phyloP scores from a whole-genome alignment of 2,329 filamentous ascomycete genomes.

The Penicillium sp. region DNA sequence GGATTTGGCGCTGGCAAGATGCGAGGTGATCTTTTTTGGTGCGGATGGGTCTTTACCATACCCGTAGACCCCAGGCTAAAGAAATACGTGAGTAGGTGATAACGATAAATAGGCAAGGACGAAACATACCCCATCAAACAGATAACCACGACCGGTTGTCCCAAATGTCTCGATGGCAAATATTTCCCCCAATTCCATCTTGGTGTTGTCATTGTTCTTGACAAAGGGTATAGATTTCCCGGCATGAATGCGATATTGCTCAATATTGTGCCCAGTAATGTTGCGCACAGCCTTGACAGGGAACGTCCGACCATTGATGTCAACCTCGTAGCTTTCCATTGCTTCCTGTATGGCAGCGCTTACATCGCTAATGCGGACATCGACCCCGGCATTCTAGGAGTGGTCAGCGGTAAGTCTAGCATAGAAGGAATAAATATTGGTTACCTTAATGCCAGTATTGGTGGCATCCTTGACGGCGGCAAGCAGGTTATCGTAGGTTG shows the following conservation, averaged over 20 bases:
- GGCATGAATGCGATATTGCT: constrained; percentile 56
- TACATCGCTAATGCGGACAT: constrained; percentile 55
- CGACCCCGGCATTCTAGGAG: constrained; percentile 51
- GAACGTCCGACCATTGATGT: constrained; percentile 52
- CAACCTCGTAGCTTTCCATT: constrained; percentile 62
- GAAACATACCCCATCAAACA: constrained; percentile 47
- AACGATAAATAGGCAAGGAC: background rate
- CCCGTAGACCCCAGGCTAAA: constrained; percentile 52
- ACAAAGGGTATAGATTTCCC: constrained; percentile 56
- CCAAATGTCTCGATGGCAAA: constrained; percentile 62
- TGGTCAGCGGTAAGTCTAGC: constrained; percentile 5
- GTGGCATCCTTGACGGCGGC: constrained; percentile 65
- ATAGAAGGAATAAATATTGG: background rate
- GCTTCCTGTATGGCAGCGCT: constrained; percentile 59
- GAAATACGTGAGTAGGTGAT: background rate
- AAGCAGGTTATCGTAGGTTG: constrained; percentile 71
- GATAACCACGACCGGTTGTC: constrained; percentile 51
- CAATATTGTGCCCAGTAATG: constrained; percentile 56
- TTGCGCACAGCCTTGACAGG: constrained; percentile 57
- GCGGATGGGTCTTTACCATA: constrained; percentile 48
- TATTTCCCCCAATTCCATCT: constrained; percentile 59
- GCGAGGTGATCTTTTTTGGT: constrained; percentile 31
- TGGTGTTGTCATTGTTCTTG: constrained; percentile 49
- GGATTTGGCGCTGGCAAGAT: constrained; percentile 55
- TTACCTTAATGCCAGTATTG: constrained; percentile 55